phyloP scores from a whole-genome alignment of 768 basidiomycete species.

The Xerocomus spinulosus region DNA sequence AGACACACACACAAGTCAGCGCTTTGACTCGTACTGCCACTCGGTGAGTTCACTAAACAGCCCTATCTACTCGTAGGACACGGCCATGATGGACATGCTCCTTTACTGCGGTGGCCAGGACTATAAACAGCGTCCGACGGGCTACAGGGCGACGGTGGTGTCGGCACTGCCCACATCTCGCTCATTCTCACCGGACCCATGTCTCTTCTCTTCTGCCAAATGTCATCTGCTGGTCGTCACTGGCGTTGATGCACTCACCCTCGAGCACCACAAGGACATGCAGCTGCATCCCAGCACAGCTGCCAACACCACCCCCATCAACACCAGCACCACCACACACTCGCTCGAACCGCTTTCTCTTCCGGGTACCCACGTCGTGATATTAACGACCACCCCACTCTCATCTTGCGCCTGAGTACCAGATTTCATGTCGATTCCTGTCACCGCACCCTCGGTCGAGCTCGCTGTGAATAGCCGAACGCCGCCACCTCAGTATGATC shows the following conservation, averaged over 20 bases:
- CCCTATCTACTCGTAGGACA: neutral
- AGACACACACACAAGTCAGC: too few species aligned
- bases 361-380: slow-evolving; percentile 2
- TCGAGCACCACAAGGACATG: slow-evolving; percentile 73
- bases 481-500: slow-evolving; percentile 4
- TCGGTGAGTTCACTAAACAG: neutral
- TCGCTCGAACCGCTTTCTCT: slow-evolving; percentile 46
- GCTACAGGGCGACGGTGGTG: too few species aligned
- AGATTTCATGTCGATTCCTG: slow-evolving; percentile 4
- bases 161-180: too few species aligned
- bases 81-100: slow-evolving; percentile 1
- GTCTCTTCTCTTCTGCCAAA: too few species aligned
- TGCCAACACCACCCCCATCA: slow-evolving; percentile 71
- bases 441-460: neutral
- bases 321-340: slow-evolving; percentile 52
- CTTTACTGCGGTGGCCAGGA: neutral
- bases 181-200: neutral
- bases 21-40: slow-evolving; percentile 13
- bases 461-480: slow-evolving; percentile 4
- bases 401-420: too few species aligned
- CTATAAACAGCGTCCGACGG: neutral
- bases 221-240: too few species aligned
- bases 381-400: slow-evolving; percentile 10
- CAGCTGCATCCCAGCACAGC: slow-evolving; percentile 52
- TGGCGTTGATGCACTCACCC: slow-evolving; percentile 37